Evolutionary conservation across 176 grass and related monocot species (phyloP), one percentile per base, ranked within the genome.

Genomic region (Tillandsia leiboldiana): DNA sequence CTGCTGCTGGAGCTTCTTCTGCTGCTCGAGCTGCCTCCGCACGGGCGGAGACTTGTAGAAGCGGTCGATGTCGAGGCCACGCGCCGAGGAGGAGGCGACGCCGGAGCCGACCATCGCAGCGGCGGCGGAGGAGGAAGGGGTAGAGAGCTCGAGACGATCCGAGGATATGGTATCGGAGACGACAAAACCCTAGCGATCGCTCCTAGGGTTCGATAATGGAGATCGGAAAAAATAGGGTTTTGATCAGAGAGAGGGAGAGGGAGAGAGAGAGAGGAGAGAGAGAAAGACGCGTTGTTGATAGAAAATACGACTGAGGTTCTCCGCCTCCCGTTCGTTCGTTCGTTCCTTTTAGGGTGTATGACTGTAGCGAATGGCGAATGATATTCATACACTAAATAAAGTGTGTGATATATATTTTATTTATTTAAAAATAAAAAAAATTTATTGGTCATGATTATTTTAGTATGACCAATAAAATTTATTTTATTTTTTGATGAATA

Each of bases 31-130:
- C 73, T 73, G 73, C 49, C 80, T 76, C 28, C 92, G 83, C 9
- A 89, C 51, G 42, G 87, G 83, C 4, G 86, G 92, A 17, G 92
- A 77, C 20, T 67, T 22, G 68, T 96, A 96, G 71, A 96, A 96
- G 0, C 92, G 73, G 14, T 87, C 84, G 15, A 78, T 49, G 1
- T 68, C 76, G 10, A 53, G 18, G 23, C 26, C 27, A 0, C 88
- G 88, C n/a, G 89, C 75, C 26, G 83, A 86, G 5, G 76, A 75
- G 10, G 86, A 82, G 15, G 81, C 61, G 11, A 70, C 78, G 72
- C 75, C 83, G 76, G 22, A 85, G 62, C 52, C 83, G 26, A 10
- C 78, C 51, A 70, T 70, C 58, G 73, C 69, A 65, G 73, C 24
- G 63, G 28, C 63, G 69, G 50, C 48, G 49, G 48, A 8, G 62